phyloP scores from a whole-genome alignment of 2,329 filamentous ascomycete species.

The Xylogone sp. region DNA sequence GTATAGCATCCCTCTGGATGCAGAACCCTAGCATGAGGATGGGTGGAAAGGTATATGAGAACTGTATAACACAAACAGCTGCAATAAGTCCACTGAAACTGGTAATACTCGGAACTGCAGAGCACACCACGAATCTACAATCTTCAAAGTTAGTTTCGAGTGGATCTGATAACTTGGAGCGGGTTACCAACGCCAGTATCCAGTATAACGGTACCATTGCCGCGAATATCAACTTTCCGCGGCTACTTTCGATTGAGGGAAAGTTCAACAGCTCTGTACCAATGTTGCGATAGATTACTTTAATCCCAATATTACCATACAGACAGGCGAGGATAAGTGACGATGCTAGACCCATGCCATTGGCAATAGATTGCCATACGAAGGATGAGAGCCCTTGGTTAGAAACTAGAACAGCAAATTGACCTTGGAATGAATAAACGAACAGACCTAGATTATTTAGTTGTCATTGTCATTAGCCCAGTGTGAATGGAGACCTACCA shows the following conservation, averaged over 20 bases:
- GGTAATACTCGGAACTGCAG: conserved; percentile 48
- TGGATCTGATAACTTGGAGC: too few species aligned
- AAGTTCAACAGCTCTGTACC: conserved; percentile 47
- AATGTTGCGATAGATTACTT: conserved; percentile 35
- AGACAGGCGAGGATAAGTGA: conserved; percentile 40
- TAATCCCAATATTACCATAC: conserved; percentile 51
- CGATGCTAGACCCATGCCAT: conserved; percentile 34
- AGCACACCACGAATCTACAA: conserved; percentile 50
- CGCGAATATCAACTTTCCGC: conserved; percentile 34
- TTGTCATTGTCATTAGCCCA: too few species aligned
- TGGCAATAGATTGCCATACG: conserved; percentile 39
- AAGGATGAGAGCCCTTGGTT: conserved; percentile 40
- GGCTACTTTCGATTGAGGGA: conserved; percentile 29
- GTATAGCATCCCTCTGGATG: conserved; percentile 39
- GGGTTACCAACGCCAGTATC: too few species aligned
- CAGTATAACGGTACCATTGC: conserved; percentile 53
- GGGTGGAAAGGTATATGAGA: conserved; percentile 53
- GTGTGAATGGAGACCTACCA: too few species aligned
- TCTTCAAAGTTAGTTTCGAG: too few species aligned
- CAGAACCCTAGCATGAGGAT: conserved; percentile 39
- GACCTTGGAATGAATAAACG: conserved; percentile 43
- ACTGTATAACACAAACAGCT: conserved; percentile 51
- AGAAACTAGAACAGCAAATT: conserved; percentile 36
- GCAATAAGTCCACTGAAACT: conserved; percentile 43
- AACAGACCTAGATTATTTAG: too few species aligned